phyloP scores from a whole-genome alignment of 225 moss, liverwort and hornwort genomes.

The Sphagnum tenellum region DNA sequence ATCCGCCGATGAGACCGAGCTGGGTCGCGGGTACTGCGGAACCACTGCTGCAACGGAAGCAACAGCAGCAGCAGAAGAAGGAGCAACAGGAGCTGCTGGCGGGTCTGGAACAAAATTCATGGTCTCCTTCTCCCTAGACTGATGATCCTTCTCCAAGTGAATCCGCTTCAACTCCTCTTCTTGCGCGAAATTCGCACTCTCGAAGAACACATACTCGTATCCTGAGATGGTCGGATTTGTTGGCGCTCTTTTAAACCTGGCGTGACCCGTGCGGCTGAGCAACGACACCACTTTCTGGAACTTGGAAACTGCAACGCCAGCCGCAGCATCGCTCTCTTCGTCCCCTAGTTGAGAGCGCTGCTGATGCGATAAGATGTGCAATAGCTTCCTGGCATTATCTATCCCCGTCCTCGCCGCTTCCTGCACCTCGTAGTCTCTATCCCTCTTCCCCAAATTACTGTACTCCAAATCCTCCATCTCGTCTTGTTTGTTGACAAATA shows the following conservation, averaged over 20 bases:
- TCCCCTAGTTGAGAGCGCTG: slow-evolving; percentile 2
- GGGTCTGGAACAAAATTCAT: slow-evolving; percentile 6
- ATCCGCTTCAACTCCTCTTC: slow-evolving; percentile 15
- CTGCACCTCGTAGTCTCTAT: slow-evolving; percentile 16
- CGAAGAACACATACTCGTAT: slow-evolving; percentile 19
- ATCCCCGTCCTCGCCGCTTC: slow-evolving; percentile 11
- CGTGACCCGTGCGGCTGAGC: slow-evolving; percentile 60
- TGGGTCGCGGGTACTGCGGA: neutral
- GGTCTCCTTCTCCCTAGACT: too few relatives aligned
- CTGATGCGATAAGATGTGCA: slow-evolving; percentile 12
- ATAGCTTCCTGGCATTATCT: slow-evolving; percentile 16
- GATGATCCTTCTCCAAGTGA: too few relatives aligned
- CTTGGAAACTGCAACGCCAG: slow-evolving; percentile 48
- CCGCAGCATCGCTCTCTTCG: slow-evolving; percentile 24
- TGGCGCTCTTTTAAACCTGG: slow-evolving; percentile 49
- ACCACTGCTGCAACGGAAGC: too few relatives aligned
- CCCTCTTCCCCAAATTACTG: slow-evolving; percentile 4
- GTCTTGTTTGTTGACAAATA: too few relatives aligned
- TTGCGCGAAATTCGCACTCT: slow-evolving; percentile 32
- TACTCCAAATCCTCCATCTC: slow-evolving; percentile 17
- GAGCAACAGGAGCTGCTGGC: slow-evolving; percentile 40
- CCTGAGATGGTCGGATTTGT: slow-evolving; percentile 9
- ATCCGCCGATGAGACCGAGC: slow-evolving; percentile 45
- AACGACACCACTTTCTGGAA: slow-evolving; percentile 56
- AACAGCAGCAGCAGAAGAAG: too few relatives aligned